Evolutionary conservation across 1,284 basidiomycete species (phyloP), one percentile per base, ranked within the genome.

Genomic region (Cutaneotrichosporon mucoides): DNA sequence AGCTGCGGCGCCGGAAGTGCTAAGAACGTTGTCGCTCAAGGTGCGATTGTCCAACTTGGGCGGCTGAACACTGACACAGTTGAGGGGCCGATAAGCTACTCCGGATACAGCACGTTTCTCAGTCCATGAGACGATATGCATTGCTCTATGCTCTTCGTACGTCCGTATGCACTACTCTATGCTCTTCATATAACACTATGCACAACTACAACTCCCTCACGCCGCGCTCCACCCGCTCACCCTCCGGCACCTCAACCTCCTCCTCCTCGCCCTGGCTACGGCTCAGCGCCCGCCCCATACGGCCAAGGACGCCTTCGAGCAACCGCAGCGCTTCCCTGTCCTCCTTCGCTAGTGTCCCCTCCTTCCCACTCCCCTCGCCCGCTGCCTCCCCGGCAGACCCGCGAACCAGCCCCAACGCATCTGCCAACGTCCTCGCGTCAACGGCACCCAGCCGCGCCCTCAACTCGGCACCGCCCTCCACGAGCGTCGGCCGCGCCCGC

Each of bases 201-300:
- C 24, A 24, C 24, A 24, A 35, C 41, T 62, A 64, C 53, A 64
- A 33, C 53, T 64, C 62, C 5, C 62, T 49, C 45, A 64, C 62
- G 15, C 62, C 62, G 13, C 62, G 53, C 54, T 64, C 62, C 4
- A 61, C 59, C 1, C 62, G 53, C 49, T 64, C 62, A 13, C 59
- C 62, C 6, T 43, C 35, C n/a, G 34, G 36, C 34, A 24, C 24
- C 24, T 24, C 24, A 24, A 24, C 24, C 24, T 24, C 24, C 24
- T 24, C 24, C 24, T 55, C 37, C 15, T 43, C 48, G 12, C 6
- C 52, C 40, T 53, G 49, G 8, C 10, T 43, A 24, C 50, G 33
- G 3, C 61, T 57, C 3, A 63, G 44, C 24, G 57, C 56, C 11
- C 58, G 53, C 8, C 36, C 46, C 5, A 64, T 13, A 2, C 62